These are phyloP conservation scores for Scalesia atractyloides DNA, from an alignment of 129 eudicot genomes.

Conservation along the genomic window DNA sequence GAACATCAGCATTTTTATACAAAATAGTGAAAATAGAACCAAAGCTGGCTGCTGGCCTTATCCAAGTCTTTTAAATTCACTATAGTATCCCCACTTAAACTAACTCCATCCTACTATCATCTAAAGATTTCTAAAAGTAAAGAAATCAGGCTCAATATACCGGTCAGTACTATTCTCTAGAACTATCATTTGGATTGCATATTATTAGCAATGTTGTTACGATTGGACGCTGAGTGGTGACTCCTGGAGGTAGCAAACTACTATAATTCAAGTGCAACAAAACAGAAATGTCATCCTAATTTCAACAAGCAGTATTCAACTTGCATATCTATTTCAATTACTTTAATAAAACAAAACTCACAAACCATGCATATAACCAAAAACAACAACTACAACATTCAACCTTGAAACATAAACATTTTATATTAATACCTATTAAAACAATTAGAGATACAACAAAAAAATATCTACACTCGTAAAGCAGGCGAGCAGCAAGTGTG, in stretches of 20 bases:
- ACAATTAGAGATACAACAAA: background rate
- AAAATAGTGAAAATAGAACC: slow-evolving; percentile 12
- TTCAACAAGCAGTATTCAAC: background rate
- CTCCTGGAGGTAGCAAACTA: background rate
- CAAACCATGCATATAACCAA: slow-evolving; percentile 2
- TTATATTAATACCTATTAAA: background rate
- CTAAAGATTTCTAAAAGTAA: slow-evolving; percentile 3
- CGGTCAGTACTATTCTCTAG: background rate
- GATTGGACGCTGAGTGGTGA: background rate
- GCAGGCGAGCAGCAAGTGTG: background rate
- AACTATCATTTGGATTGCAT: background rate
- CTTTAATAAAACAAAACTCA: background rate
- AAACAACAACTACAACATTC: slow-evolving; percentile 12
- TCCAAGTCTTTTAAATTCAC: slow-evolving; percentile 5
- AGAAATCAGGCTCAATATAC: background rate
- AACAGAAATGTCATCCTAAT: background rate
- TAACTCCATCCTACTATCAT: background rate
- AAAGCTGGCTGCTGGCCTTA: background rate
- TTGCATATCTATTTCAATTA: background rate
- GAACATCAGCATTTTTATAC: background rate
- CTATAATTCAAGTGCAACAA: background rate
- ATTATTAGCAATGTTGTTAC: slow-evolving; percentile 4
- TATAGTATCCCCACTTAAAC: background rate
- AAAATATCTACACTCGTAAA: background rate
- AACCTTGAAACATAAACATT: slow-evolving; percentile 5